These are phyloP conservation scores for Madurella mycetomatis DNA, from an alignment of 2,329 filamentous ascomycete species.

Conservation along the genomic window DNA sequence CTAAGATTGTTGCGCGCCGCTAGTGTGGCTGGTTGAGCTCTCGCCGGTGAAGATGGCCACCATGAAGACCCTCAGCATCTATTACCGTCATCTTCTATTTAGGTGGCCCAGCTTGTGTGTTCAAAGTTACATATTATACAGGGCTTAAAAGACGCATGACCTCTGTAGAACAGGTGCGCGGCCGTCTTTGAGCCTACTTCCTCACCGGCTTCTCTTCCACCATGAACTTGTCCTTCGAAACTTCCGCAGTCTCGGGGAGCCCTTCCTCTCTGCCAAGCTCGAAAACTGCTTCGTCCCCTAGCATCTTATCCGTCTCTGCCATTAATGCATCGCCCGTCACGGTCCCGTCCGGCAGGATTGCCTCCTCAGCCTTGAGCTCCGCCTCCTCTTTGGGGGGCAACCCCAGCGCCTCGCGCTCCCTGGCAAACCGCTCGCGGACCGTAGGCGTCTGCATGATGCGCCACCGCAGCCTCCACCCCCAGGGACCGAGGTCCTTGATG, in stretches of 20 bases:
- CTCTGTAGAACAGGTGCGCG: not conserved
- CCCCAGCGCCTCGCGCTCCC: slow-evolving; percentile 62
- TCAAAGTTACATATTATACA: not conserved
- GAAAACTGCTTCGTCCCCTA: slow-evolving; percentile 35
- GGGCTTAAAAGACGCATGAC: not conserved
- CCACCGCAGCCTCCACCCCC: slow-evolving; percentile 88
- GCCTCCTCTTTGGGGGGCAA: slow-evolving; percentile 46
- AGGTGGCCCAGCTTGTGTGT: not conserved
- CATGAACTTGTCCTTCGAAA: slow-evolving; percentile 28
- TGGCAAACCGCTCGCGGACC: slow-evolving; percentile 62
- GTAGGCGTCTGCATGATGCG: slow-evolving; percentile 72
- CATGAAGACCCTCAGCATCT: too few species aligned
- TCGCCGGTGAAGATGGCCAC: too few species aligned
- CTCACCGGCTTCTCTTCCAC: slow-evolving; percentile 21
- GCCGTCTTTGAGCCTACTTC: not conserved
- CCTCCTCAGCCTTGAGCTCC: slow-evolving; percentile 23
- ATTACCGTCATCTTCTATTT: too few species aligned
- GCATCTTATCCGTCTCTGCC: slow-evolving; percentile 37
- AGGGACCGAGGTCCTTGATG: slow-evolving; percentile 80
- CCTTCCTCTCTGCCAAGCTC: slow-evolving; percentile 1
- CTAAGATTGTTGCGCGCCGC: too few species aligned
- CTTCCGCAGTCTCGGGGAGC: slow-evolving; percentile 1
- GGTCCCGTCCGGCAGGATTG: slow-evolving; percentile 22
- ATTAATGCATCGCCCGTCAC: slow-evolving; percentile 31
- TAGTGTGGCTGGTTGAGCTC: too few species aligned